A percentile compares a stretch with the other conserved stretches of the same genome.
These are phyloP conservation scores for Phaseolus coccineus DNA, from an alignment of 331 rosid genomes.

Conservation along the genomic window DNA sequence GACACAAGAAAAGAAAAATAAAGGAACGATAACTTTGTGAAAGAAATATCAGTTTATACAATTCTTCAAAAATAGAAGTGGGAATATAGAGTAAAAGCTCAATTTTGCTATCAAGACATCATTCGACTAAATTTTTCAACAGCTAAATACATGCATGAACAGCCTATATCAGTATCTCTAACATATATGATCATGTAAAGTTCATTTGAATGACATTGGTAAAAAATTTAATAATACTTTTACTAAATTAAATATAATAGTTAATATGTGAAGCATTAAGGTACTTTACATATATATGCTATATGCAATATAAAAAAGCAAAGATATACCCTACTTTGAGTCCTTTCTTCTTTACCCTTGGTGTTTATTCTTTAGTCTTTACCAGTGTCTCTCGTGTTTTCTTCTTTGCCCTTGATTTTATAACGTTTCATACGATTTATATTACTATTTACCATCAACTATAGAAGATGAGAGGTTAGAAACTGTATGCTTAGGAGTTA, in stretches of 20 bases:
- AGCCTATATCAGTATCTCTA: background rate
- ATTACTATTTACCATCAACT: background rate
- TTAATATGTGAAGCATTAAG: too few relatives aligned
- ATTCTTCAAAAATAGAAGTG: too few relatives aligned
- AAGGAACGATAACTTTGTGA: background rate
- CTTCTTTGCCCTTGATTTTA: slow-evolving; percentile 10
- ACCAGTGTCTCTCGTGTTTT: background rate
- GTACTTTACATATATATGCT: background rate
- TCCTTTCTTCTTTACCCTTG: slow-evolving; percentile 19
- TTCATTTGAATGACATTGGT: background rate
- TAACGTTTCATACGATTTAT: background rate
- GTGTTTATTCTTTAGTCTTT: slow-evolving; percentile 17
- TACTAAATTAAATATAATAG: background rate
- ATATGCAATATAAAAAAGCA: slow-evolving; percentile 3
- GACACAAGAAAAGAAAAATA: background rate
- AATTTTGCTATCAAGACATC: slow-evolving; percentile 7
- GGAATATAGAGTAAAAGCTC: too few relatives aligned
- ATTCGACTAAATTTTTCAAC: background rate
- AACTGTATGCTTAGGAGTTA: background rate
- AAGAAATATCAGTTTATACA: too few relatives aligned
- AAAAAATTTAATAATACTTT: background rate
- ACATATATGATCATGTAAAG: background rate
- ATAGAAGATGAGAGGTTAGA: background rate
- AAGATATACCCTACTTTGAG: slow-evolving; percentile 20
- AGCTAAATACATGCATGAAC: background rate